These are phyloP conservation scores for Gardenia jasminoides DNA, from an alignment of 257 asterid genomes.

Conservation along the genomic window DNA sequence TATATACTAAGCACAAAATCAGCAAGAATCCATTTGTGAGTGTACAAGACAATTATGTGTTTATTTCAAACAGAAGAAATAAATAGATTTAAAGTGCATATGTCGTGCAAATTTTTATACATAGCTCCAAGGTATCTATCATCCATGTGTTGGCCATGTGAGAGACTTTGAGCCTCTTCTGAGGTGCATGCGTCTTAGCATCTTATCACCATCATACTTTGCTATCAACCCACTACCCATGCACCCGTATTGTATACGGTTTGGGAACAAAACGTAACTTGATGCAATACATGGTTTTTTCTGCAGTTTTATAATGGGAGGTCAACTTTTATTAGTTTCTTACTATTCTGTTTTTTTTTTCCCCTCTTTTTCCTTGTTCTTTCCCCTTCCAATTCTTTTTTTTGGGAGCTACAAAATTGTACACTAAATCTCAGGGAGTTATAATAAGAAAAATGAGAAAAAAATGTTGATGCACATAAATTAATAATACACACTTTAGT, in stretches of 20 bases:
- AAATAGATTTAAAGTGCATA: too few species aligned
- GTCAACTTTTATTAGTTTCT: too few species aligned
- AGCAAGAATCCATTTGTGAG: neutral
- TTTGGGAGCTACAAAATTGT: too few species aligned
- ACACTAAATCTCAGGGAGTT: neutral
- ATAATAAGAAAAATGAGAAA: neutral
- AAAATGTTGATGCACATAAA: neutral
- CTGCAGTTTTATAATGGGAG: too few species aligned
- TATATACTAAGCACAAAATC: neutral
- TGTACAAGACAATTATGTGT: too few species aligned
- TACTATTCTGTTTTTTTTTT: too few species aligned
- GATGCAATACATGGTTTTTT: too few species aligned
- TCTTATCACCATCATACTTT: neutral
- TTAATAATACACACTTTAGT: neutral
- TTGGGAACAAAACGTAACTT: neutral
- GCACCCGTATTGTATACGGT: neutral
- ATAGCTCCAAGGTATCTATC: neutral
- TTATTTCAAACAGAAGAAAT: too few species aligned
- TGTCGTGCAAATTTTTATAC: neutral
- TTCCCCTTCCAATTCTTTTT: neutral
- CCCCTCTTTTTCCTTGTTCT: neutral
- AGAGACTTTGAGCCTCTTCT: neutral
- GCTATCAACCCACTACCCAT: neutral
- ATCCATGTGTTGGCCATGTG: constrained; percentile 12
- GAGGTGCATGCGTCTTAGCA: neutral